A percentile compares a stretch with the other conserved stretches of the same genome.
Evolutionary conservation across 2,329 filamentous ascomycete species (phyloP).

Genomic region (Claviceps paspali): DNA sequence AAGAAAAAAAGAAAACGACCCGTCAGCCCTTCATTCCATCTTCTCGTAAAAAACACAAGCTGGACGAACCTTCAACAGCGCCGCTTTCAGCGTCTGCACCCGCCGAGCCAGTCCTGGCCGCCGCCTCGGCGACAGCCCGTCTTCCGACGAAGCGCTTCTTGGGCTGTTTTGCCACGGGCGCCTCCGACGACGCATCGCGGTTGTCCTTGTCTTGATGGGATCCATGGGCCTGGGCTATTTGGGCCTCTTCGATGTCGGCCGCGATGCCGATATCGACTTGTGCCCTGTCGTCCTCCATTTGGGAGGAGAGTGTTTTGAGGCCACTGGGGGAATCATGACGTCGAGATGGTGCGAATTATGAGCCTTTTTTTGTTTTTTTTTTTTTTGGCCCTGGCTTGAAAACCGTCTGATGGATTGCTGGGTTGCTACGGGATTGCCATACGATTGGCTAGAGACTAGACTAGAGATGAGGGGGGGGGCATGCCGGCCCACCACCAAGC

Average conservation of each 20-base stretch:
- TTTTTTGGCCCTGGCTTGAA: neutral
- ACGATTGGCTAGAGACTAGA: constrained; percentile 3
- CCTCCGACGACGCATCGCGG: constrained; percentile 5
- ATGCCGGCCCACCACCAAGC: neutral
- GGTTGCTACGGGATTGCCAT: too few relatives aligned
- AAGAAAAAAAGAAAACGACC: neutral
- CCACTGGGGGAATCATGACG: neutral
- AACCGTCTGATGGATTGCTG: too few relatives aligned
- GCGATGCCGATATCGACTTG: constrained; percentile 56
- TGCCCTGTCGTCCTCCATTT: constrained; percentile 64
- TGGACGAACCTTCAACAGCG: constrained; percentile 35
- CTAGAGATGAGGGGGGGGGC: too few relatives aligned
- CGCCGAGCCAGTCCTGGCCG: constrained; percentile 26
- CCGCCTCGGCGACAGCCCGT: constrained; percentile 51
- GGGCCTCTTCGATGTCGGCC: constrained; percentile 43
- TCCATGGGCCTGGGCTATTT: constrained; percentile 17
- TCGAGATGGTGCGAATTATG: neutral
- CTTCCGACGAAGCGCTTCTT: constrained; percentile 87
- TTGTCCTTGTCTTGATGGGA: constrained; percentile 2
- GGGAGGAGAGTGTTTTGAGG: neutral
- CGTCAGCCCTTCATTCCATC: neutral
- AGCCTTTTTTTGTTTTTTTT: neutral
- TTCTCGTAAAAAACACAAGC: neutral
- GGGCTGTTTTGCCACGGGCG: constrained; percentile 45
- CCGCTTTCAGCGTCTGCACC: constrained; percentile 14